Percentiles rank a stretch among this genome's conserved stretches.
Evolutionary conservation across 192 early-diverging fungal genomes (phyloP).

Genomic region (Mortierella hygrophila): DNA sequence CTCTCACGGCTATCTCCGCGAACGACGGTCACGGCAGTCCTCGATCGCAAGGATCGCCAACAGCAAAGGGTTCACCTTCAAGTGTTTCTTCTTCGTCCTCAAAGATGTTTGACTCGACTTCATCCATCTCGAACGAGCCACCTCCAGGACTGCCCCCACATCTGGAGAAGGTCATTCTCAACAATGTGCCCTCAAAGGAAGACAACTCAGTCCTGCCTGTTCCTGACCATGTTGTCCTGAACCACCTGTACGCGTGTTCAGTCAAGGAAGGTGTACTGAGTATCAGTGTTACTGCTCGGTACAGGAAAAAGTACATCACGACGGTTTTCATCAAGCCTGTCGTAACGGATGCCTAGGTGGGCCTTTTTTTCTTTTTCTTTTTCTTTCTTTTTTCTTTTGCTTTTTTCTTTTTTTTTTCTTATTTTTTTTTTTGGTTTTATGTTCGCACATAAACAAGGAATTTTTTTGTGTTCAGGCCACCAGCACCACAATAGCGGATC

Average conservation of each 20-base stretch:
- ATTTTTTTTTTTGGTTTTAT: conserved; percentile 15
- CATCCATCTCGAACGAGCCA: conserved; percentile 59
- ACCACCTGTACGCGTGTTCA: conserved; percentile 96
- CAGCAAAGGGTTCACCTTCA: conserved; percentile 51
- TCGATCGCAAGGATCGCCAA: conserved; percentile 16
- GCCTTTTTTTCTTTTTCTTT: background rate
- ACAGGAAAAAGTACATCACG: conserved; percentile 84
- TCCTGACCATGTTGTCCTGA: conserved; percentile 93
- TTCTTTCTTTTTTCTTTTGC: background rate
- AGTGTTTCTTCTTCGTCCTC: conserved; percentile 21
- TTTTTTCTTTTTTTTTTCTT: background rate
- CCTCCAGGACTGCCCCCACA: conserved; percentile 94
- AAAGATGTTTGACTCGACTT: conserved; percentile 22
- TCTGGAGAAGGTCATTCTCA: conserved; percentile 92
- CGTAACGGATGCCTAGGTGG: conserved; percentile 12
- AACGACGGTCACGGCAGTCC: conserved; percentile 15
- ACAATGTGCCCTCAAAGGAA: conserved; percentile 77
- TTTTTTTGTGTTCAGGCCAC: background rate
- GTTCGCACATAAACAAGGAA: background rate
- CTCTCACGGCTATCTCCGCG: conserved; percentile 44
- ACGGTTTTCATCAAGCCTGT: conserved; percentile 57
- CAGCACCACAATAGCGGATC: background rate
- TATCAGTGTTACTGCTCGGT: conserved; percentile 89
- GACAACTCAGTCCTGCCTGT: conserved; percentile 87
- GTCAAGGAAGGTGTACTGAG: conserved; percentile 98